Evolutionary conservation across 2,329 filamentous ascomycete genomes (phyloP).

Genomic region (Arthrobotrys sinensis): DNA sequence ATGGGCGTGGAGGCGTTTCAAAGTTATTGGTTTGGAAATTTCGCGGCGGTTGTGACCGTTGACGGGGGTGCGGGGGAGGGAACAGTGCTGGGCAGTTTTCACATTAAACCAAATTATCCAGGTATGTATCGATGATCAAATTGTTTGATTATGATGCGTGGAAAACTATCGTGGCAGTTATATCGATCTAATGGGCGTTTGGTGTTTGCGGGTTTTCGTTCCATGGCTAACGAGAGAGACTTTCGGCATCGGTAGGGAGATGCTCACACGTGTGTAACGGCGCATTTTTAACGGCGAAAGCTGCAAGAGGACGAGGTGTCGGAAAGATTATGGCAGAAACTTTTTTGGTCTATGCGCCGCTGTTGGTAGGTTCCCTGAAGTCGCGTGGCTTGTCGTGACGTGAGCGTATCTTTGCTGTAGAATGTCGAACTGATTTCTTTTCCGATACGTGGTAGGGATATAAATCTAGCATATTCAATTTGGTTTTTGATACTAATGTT

Average conservation of each 20-base stretch:
- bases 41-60: constrained; percentile 79
- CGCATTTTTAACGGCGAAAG: constrained; percentile 82
- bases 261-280: constrained; percentile 84
- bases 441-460: constrained; percentile 70
- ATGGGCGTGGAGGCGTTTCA: constrained; percentile 76
- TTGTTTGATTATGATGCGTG: no score
- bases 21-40: constrained; percentile 81
- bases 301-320: constrained; percentile 80
- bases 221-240: neutral
- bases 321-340: constrained; percentile 83
- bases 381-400: neutral
- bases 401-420: neutral
- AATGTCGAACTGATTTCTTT: neutral
- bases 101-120: constrained; percentile 59
- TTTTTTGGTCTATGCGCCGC: constrained; percentile 83
- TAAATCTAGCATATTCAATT: constrained; percentile 81
- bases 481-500: constrained; percentile 82
- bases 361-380: constrained; percentile 68
- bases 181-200: no score
- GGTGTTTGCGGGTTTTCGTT: neutral
- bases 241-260: constrained; percentile 67
- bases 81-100: constrained; percentile 71
- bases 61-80: constrained; percentile 75
- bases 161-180: neutral
- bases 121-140: constrained; percentile 19